Evolutionary conservation across 345 rosid species (phyloP).

Genomic region (Rhodomyrtus tomentosa): DNA sequence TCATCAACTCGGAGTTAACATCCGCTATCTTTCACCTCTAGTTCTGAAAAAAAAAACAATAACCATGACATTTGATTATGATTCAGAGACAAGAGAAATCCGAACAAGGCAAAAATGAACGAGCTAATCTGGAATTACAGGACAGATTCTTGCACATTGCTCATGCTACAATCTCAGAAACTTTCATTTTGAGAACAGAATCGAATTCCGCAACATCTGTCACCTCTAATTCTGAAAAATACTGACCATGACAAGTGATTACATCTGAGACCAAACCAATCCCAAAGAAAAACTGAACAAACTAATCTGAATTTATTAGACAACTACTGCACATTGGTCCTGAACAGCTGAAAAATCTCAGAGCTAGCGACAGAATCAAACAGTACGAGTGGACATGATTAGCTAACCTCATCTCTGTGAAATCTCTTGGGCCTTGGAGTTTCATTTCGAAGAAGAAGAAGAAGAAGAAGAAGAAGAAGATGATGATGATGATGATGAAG

Average conservation of each 20-base stretch:
- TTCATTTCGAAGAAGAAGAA: background rate
- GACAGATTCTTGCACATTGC: background rate
- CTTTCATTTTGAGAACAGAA: background rate
- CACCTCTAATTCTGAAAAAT: background rate
- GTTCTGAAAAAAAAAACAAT: background rate
- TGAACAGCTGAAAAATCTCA: background rate
- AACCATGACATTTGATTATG: background rate
- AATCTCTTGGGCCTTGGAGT: background rate
- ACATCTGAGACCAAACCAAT: background rate
- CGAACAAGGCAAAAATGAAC: background rate
- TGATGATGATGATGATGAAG: rapidly evolving
- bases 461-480: background rate
- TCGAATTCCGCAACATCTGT: background rate
- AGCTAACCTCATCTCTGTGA: background rate
- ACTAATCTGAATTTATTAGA: background rate
- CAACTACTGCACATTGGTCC: background rate
- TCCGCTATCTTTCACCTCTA: background rate
- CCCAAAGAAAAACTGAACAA: background rate
- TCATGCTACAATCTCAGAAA: background rate
- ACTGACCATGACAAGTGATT: background rate
- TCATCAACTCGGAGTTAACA: background rate
- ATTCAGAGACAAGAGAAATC: background rate
- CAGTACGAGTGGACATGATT: background rate
- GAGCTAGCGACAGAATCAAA: background rate
- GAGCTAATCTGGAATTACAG: background rate